Evolutionary conservation across 345 rosid species (phyloP), one percentile per base, ranked within the genome.

Genomic region (Cardiospermum halicacabum): DNA sequence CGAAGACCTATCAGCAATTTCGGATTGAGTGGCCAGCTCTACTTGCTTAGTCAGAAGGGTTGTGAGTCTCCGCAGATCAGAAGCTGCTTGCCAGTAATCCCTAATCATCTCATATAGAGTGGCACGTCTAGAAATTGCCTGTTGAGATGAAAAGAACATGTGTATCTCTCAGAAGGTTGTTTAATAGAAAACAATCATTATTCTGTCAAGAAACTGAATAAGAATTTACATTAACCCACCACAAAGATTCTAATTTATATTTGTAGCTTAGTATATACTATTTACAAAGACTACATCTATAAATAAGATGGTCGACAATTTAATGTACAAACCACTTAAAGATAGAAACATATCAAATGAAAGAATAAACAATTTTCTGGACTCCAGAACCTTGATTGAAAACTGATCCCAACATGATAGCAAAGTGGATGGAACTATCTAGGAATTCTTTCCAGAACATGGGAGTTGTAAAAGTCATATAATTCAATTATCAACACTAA

Each of bases 71-170:
- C 72, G 81, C 71, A 89, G 85, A 79, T 94, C 96, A 67, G 56
- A 77, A 48, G 93, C 85, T 51, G 99, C 95, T 81, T 83, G 89
- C 43, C 82, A 93, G 82, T 80, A 91, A 71, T 89, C 93, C 77
- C 96, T 89, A 65, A 91, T 83, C 89, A 82, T 87, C 85, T 89
- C 97, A 67, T 72, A 89, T 66, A 94, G 77, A 31, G 83, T 78
- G 62, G 97, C 89, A 60, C 96, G 82, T 70, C 99, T 87, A 60
- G 99, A 87, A 66, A 91, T 87, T 68, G 96, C 97, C 97, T 94
- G 73, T 39, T 37, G 68, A 61, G 40, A 66, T 49, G 45, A 27
- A 43, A 27, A 40, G 32, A 40, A 37, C 42, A 63, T 34, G 31
- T 56, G 50, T 48, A 62, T 64, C 47, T 63, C 51, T 62, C 15